Evolutionary conservation across 164 flowering plant genomes (phyloP).

Genomic region (Liriodendron chinense): DNA sequence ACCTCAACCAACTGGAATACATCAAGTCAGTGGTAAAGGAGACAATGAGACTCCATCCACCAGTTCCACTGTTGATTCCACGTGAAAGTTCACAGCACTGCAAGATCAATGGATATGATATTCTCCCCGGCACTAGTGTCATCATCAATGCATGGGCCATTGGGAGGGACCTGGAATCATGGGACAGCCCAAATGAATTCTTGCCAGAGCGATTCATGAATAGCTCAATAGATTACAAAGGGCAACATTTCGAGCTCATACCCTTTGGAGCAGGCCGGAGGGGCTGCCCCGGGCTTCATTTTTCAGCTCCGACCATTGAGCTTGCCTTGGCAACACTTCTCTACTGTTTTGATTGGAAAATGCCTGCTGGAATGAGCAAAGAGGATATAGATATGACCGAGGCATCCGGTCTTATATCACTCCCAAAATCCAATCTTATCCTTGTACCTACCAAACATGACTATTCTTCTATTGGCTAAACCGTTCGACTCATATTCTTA

Average conservation of each 20-base stretch:
- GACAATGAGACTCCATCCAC: constrained; percentile 33
- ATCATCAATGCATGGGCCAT: constrained; percentile 33
- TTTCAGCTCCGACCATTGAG: constrained; percentile 22
- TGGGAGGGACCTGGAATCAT: constrained; percentile 22
- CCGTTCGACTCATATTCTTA: too few relatives aligned
- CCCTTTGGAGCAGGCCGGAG: constrained; percentile 39
- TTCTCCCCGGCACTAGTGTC: constrained; percentile 24
- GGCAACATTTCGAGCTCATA: constrained; percentile 28
- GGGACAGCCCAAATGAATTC: constrained; percentile 26
- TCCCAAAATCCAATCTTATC: background rate
- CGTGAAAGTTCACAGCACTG: constrained; percentile 20
- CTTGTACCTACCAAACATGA: background rate
- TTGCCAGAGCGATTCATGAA: constrained; percentile 28
- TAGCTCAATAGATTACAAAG: constrained; percentile 23
- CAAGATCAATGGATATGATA: constrained; percentile 21
- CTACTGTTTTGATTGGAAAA: constrained; percentile 31
- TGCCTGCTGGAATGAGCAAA: constrained; percentile 6
- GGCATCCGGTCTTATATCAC: constrained; percentile 14
- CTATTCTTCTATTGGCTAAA: background rate
- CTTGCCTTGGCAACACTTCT: constrained; percentile 23
- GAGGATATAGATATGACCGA: constrained; percentile 24
- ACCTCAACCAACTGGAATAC: constrained; percentile 25
- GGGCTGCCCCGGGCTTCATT: constrained; percentile 26
- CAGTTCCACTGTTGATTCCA: constrained; percentile 27
- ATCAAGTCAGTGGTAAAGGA: constrained; percentile 32